Evolutionary conservation across 257 asterid genomes (phyloP), one percentile per base, ranked within the genome.

Genomic region (Solanum rostratum): DNA sequence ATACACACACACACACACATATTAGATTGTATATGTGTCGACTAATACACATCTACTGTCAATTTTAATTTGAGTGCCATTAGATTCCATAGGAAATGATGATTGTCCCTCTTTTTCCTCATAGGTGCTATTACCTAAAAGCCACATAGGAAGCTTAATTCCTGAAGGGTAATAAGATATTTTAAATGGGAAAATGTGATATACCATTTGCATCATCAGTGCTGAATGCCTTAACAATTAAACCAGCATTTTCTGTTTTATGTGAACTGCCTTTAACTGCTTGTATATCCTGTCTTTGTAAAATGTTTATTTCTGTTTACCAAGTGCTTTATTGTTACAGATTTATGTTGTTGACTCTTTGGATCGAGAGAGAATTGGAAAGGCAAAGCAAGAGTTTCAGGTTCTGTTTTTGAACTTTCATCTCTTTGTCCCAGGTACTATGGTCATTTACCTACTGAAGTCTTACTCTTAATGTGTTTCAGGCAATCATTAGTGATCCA

Each of bases 311-410:
- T 8, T 29, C 46, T 46, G 81, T 24, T 74, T 76, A 76, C 27
- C 4, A 49, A 27, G 15, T 76, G 45, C 57, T 84, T 50, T 46
- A 20, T 37, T 68, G 45, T 62, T 82, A 33, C 76, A 82, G 85
- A 82, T 82, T 41, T 82, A 82, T 5, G 85, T 82, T 6, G 65
- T 82, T 65, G 85, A 82, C 65, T 82, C 85, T 82, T 65, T 82
- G 65, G 85, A 82, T 45, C 79, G 85, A 43, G 85, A 82, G 85
- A 82, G 85, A 49, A 82, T 82, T 9, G 80, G 85, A 46, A 82
- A 46, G 65, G 85, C 85, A n/a, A 82, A 49, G 60, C 15, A 82
- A 82, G 85, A 82, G 80, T 82, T 82, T 82, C 85, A 82, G 85
- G 85, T 82, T 83, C 80, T 39, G 22, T 20, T 4, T 65, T 53